phyloP scores from a whole-genome alignment of 2,329 filamentous ascomycete species.

The Ascochyta lentis region DNA sequence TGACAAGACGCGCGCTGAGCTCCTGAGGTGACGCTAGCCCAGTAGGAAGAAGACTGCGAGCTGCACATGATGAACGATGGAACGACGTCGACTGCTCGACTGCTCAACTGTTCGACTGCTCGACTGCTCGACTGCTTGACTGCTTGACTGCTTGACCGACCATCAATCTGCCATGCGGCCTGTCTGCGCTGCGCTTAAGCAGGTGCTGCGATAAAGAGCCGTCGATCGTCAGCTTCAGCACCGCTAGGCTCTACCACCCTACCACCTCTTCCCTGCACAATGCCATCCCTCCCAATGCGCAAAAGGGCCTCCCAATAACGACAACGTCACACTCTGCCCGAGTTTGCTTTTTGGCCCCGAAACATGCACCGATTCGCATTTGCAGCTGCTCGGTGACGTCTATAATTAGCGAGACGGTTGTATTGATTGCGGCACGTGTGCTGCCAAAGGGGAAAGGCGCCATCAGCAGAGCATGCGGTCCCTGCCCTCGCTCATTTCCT shows the following conservation, averaged over 20 bases:
- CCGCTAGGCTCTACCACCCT: constrained; percentile 2
- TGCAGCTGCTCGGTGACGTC: constrained; percentile 24
- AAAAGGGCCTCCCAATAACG: constrained; percentile 4
- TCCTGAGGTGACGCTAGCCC: constrained; percentile 34
- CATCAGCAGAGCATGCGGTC: constrained; percentile 32
- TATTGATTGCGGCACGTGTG: constrained; percentile 49
- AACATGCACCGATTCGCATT: constrained; percentile 24
- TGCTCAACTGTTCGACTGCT: constrained; percentile 6
- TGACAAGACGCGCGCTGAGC: constrained; percentile 35
- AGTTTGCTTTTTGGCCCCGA: constrained; percentile 37
- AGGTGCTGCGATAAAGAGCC: constrained; percentile 29
- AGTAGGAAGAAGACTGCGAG: constrained; percentile 33
- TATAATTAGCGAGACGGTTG: constrained; percentile 40
- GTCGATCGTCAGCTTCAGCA: constrained; percentile 18
- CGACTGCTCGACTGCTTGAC: neutral
- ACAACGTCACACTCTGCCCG: constrained; percentile 15
- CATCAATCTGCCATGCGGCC: neutral
- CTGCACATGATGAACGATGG: constrained; percentile 38
- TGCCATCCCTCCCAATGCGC: constrained; percentile 22
- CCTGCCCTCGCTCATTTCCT: constrained; percentile 29
- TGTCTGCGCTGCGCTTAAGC: constrained; percentile 28
- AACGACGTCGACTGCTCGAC: neutral
- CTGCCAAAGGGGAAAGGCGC: constrained; percentile 32
- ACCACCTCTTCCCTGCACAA: constrained; percentile 29
- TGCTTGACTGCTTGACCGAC: constrained; percentile 18